Evolutionary conservation across 1,139 yeast genomes (phyloP).

Genomic region (Debaryomyces sp.): DNA sequence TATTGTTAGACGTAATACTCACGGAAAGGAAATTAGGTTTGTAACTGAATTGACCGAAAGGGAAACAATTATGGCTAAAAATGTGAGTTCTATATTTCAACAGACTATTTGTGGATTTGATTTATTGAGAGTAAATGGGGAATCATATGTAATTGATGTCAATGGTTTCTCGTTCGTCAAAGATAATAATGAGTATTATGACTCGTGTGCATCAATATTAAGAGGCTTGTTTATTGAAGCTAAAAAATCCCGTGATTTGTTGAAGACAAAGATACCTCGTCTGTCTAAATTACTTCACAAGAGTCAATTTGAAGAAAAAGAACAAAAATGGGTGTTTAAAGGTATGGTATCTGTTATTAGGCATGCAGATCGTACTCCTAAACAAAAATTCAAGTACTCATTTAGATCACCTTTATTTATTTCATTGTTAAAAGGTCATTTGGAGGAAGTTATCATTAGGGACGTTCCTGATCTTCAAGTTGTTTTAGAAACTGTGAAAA

Average conservation of each 20-base stretch:
- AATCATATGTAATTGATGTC: constrained; percentile 93
- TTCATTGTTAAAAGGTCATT: constrained; percentile 88
- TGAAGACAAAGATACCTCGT: constrained; percentile 43
- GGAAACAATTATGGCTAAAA: constrained; percentile 79
- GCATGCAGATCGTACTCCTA: constrained; percentile 99
- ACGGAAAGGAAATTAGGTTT: constrained; percentile 94
- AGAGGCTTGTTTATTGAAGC: constrained; percentile 72
- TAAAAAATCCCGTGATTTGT: constrained; percentile 44
- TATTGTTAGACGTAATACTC: constrained; percentile 93
- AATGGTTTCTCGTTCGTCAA: constrained; percentile 98
- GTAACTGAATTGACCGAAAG: constrained; percentile 75
- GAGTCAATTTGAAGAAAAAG: constrained; percentile 68
- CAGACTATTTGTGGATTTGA: constrained; percentile 99
- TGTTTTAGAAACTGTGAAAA: constrained; percentile 80
- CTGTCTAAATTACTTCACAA: constrained; percentile 40
- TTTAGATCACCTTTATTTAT: constrained; percentile 87
- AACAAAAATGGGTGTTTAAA: constrained; percentile 96
- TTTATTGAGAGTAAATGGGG: constrained; percentile 82
- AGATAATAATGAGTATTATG: constrained; percentile 86
- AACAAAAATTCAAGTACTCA: constrained; percentile 95
- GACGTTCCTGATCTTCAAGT: constrained; percentile 84
- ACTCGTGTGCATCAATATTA: constrained; percentile 76
- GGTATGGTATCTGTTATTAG: constrained; percentile 91
- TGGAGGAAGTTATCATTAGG: constrained; percentile 92
- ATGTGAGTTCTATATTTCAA: constrained; percentile 73